Base-by-base conservation (phyloP, 225 moss, liverwort and hornwort species). In the Takakia lepidozioides region DNA sequence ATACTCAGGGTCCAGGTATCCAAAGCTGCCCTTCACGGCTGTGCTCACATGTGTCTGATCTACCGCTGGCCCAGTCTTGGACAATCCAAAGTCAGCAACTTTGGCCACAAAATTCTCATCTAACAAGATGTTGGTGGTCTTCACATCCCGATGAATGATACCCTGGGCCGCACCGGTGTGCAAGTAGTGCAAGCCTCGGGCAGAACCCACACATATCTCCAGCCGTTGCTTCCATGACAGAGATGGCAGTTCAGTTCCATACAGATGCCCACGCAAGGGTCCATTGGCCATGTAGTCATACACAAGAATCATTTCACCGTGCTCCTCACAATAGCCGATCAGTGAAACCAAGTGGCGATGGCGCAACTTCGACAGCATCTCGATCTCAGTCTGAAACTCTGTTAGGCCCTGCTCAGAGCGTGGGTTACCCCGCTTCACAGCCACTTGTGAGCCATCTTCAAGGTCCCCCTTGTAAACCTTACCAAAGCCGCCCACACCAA, bases 41-140 rank as follows among this genome's bases (percentile, higher is more conserved):
- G 93, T 93, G 21, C 93, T 93, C 11, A 93, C 83, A 24, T 93
- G 93, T 3, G 93, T 93, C 54, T 88, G 83, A 28, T 93, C 93
- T 1, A 93, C 63, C 14, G 85, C 83, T 1, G 93, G 93, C 7
- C 93, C 88, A 0, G 85, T 86, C 51, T 93, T 93, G 0, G 93
- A 93, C 2, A 93, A 59, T 0, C 93, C 82, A 28, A 82, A 82
- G 61, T 82, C 82, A 0, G 82, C 62, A 5, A 82, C 76, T 41
- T 73, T 76, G n/a, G 82, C 82, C 27, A 67, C 76, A 43, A 82
- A 64, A 16, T 70, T 66, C 26, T 73, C 73, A 40, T 82, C 76
- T 18, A 82, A 57, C 46, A 82, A 66, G 25, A 82, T 72, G 46
- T 82, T 82, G 42, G 72, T 82, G 5, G 81, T 72, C 66, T 82